phyloP scores from a whole-genome alignment of 345 rosid genomes.

The Alliaria petiolata region DNA sequence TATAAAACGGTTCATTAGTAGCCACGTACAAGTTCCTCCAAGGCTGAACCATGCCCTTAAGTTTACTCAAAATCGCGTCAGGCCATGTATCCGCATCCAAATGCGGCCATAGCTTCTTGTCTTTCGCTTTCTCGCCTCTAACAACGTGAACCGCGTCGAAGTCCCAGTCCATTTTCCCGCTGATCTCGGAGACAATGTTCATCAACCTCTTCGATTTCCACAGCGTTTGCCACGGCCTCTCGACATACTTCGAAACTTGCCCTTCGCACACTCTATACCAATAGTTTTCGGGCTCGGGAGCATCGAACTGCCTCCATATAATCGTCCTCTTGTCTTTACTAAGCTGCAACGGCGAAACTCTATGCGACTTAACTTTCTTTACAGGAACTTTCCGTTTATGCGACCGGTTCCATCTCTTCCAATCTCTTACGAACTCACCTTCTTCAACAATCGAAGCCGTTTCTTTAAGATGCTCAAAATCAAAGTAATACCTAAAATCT shows the following conservation, averaged over 20 bases:
- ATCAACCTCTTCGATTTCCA: conserved; percentile 97
- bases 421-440: conserved; percentile 65
- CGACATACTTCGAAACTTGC: conserved; percentile 58
- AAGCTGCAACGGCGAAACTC: conserved; percentile 65
- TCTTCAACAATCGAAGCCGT: conserved; percentile 74
- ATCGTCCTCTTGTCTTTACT: conserved; percentile 72
- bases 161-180: conserved; percentile 96
- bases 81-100: conserved; percentile 84
- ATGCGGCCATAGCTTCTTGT: conserved; percentile 87
- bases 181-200: conserved; percentile 80
- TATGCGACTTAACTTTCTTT: conserved; percentile 66
- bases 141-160: conserved; percentile 86
- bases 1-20: conserved; percentile 80
- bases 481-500: conserved; percentile 83
- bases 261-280: conserved; percentile 98
- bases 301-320: conserved; percentile 88
- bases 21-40: conserved; percentile 84
- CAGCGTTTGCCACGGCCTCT: conserved; percentile 80
- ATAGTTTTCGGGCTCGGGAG: conserved; percentile 81
- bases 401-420: conserved; percentile 80
- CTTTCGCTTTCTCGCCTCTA: conserved; percentile 83
- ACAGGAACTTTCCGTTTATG: conserved; percentile 73
- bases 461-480: conserved; percentile 90
- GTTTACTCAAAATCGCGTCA: conserved; percentile 56
- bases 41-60: conserved; percentile 53